Evolutionary conservation across 1,284 basidiomycete species (phyloP), one percentile per base, ranked within the genome.

Genomic region (Coniophora puteana): DNA sequence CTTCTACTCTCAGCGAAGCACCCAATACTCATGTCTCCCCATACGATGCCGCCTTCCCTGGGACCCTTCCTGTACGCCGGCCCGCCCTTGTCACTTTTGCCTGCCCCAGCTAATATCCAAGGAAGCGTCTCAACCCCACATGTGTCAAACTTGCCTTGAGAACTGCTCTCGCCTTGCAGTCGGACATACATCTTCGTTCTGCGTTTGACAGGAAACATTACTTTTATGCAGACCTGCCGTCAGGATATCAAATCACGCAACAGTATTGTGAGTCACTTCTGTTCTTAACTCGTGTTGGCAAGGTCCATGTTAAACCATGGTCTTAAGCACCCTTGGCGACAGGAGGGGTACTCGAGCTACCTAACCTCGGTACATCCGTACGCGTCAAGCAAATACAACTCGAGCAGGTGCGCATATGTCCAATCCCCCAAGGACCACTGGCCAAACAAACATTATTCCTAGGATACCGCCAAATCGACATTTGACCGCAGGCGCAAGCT

Each of bases 181-280:
- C 89, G 32, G 51, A 76, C 0, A 73, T 98, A 8, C 87, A 90
- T 52, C 52, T 52, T 0, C 71, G 74, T n/a, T 94, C 89, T 1
- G 74, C 86, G 2, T 97, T 97, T 51, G 95, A 99, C 64, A 74
- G 95, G 51, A 99, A 99, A 61, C 95, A 99, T 61, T 99, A 99
- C 61, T 98, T 98, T 64, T 99, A 99, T 59, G 80, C 91, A 2
- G 95, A 99, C 63, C 76, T 97, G 23, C 93, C 96, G 0, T 73
- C 86, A 3, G 95, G 94, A 0, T 99, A 94, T 63, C 96, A 99
- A 66, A 95, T 98, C 49, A 98, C 95, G 0, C 95, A 98, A 58
- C 88, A 92, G 51, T 97, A 98, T 62, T 74, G 86, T 87, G 41
- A 42, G 78, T 55, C 6, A n/a, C 13, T 39, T 13, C 8, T 27